Evolutionary conservation across 495 filamentous ascomycete genomes (phyloP).

Genomic region (Lasiosphaeria ovina): DNA sequence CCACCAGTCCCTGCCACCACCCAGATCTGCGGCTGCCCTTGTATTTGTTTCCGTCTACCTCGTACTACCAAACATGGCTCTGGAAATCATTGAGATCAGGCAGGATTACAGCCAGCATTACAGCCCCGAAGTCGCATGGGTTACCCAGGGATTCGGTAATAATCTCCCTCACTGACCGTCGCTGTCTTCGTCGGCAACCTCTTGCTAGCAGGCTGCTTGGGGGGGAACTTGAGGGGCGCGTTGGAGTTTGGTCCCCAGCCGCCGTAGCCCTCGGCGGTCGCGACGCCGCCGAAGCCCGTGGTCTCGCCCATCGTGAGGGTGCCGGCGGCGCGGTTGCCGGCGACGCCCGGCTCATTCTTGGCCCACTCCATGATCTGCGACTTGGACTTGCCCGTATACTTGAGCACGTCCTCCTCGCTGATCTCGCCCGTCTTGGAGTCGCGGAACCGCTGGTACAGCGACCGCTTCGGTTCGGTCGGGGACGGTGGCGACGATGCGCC

Average conservation of each 20-base stretch:
- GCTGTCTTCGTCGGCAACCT: conserved; percentile 8
- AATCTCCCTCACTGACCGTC: neutral
- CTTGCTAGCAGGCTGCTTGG: conserved; percentile 1
- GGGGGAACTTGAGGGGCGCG: conserved; percentile 18
- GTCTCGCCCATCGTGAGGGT: conserved; percentile 21
- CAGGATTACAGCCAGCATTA: no score
- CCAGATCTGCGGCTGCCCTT: no score
- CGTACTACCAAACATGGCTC: no score
- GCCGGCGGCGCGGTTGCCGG: conserved; percentile 20
- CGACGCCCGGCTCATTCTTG: conserved; percentile 23
- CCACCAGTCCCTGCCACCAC: no score
- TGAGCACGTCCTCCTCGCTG: conserved; percentile 23
- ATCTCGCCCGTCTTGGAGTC: conserved; percentile 21
- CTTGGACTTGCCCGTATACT: conserved; percentile 29
- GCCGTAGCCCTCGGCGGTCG: conserved; percentile 12
- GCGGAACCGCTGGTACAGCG: conserved; percentile 22
- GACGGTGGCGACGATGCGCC: neutral
- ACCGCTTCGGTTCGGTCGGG: conserved; percentile 12
- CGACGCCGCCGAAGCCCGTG: conserved; percentile 8
- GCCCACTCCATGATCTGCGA: conserved; percentile 22
- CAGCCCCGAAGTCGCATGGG: no score
- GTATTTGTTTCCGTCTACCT: no score
- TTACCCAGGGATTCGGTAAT: no score
- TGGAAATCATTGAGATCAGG: no score
- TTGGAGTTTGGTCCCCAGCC: conserved; percentile 19